Percentiles rank a stretch among this genome's conserved stretches.
Conservation (phyloP, 805 yeast species). For the Saturnispora serradocipensis region DNA sequence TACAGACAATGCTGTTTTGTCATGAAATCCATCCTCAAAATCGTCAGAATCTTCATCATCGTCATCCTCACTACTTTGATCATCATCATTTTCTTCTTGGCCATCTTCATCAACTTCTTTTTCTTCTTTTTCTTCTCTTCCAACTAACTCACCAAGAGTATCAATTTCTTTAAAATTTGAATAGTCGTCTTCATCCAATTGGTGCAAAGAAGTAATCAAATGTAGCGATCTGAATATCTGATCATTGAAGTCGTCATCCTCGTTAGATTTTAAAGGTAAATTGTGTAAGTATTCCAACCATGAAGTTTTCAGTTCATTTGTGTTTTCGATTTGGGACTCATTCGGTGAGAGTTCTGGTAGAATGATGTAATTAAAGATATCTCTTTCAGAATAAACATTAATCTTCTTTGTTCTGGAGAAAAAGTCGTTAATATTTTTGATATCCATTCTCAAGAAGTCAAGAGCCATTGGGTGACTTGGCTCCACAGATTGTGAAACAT, state of each 20-base stretch:
- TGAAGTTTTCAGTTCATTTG: neutral
- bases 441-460: slow-evolving; percentile 94
- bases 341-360: slow-evolving; percentile 27
- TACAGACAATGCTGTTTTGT: slow-evolving; percentile 19
- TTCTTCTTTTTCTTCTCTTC: slow-evolving; percentile 19
- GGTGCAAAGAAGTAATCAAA: slow-evolving; percentile 68
- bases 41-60: slow-evolving; percentile 26
- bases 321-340: slow-evolving; percentile 23
- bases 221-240: slow-evolving; percentile 79
- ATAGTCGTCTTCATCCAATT: slow-evolving; percentile 85
- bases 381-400: slow-evolving; percentile 70
- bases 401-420: slow-evolving; percentile 66
- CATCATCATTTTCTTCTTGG: slow-evolving; percentile 26
- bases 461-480: slow-evolving; percentile 97
- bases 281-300: slow-evolving; percentile 31
- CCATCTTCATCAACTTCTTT: slow-evolving; percentile 23
- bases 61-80: slow-evolving; percentile 14
- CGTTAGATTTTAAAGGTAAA: slow-evolving; percentile 51
- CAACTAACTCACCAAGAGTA: slow-evolving; percentile 58
- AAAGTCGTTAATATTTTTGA: slow-evolving; percentile 87
- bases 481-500: slow-evolving; percentile 95
- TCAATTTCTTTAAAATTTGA: slow-evolving; percentile 68
- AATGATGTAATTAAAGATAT: slow-evolving; percentile 69
- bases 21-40: slow-evolving; percentile 26
- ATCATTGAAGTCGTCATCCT: slow-evolving; percentile 54